Evolutionary conservation across 2,329 filamentous ascomycete genomes (phyloP), one percentile per base, ranked within the genome.

Genomic region (Ophiostoma montium): DNA sequence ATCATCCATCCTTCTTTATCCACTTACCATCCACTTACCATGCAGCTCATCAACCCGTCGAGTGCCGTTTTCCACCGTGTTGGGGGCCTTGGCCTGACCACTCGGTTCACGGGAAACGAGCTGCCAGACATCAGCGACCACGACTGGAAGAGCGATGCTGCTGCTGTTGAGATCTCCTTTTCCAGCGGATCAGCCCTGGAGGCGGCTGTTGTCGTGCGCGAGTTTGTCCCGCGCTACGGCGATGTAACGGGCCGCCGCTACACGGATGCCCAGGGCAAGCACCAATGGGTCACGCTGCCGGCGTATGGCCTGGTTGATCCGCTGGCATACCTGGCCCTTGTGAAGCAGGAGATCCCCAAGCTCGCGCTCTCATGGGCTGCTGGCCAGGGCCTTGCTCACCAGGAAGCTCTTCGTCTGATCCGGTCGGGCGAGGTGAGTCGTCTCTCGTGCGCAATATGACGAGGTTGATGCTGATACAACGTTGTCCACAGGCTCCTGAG

Each of bases 11-110:
- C 39, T 19, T 46, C 13, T 27, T 15, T n/a, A 16, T 16, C n/a
- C 15, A 10, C 13, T 41, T 31, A 38, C 12, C 12, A 5, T 19
- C 35, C 16, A 9, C n/a, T 39, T n/a, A 44, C 13, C n/a, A 55
- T 55, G 52, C 47, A 52, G 33, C 39, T 55, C 11, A 13, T 36
- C 3, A 30, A 44, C 11, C 30, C 50, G 1, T 15, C 18, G 5
- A 35, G 10, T n/a, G 13, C 53, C 18, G 41, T 52, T 31, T 53
- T 56, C 47, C 55, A 56, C 48, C 49, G 55, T 4, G 47, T 54
- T 3, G 55, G 53, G 6, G 53, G 52, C 4, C 49, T 56, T 11
- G 16, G 49, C 11, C 48, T 56, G 5, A 56, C 55, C 2, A 35
- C n/a, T 0, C 53, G 55, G 7, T 56, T 55, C 35, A 31, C 36